Percentiles rank a stretch among this genome's conserved stretches.
Conservation (phyloP, 495 filamentous ascomycete species). For the Penicillium samsonianum region DNA sequence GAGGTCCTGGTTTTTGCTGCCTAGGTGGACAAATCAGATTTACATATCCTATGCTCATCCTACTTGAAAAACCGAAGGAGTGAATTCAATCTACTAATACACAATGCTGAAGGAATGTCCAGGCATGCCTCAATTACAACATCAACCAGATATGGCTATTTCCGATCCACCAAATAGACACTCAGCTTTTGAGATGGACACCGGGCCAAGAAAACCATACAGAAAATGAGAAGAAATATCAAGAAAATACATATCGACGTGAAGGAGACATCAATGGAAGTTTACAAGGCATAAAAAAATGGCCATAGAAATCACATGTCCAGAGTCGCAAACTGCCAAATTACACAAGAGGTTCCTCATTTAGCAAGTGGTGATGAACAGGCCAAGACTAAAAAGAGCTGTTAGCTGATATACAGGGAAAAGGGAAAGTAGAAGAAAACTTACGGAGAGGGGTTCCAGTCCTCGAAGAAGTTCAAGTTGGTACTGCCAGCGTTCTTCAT, state of each 20-base stretch:
- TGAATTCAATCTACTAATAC: conserved; percentile 13
- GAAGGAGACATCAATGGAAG: conserved; percentile 6
- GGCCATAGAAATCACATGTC: background rate
- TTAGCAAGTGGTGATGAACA: conserved; percentile 63
- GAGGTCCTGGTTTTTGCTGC: no score
- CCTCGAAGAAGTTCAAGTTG: conserved; percentile 63
- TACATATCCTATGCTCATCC: no score
- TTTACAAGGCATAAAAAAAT: conserved; percentile 10
- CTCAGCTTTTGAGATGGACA: conserved; percentile 5
- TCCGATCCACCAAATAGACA: background rate
- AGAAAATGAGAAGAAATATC: conserved; percentile 16
- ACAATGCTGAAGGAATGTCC: conserved; percentile 6
- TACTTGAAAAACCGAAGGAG: conserved; percentile 2
- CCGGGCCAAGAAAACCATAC: background rate
- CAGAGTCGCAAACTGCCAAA: background rate
- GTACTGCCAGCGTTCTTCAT: conserved; percentile 54
- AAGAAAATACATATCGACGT: conserved; percentile 11
- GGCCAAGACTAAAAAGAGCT: conserved; percentile 48
- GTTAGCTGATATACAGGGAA: conserved; percentile 27
- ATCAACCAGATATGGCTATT: conserved; percentile 10
- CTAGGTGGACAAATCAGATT: no score
- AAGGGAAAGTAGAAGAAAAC: conserved; percentile 15
- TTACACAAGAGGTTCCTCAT: background rate
- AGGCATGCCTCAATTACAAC: conserved; percentile 9
- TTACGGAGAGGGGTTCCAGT: conserved; percentile 59